These are phyloP conservation scores for Rhexocercosporidium sp. DNA, from an alignment of 2,329 filamentous ascomycete species.

Conservation along the genomic window DNA sequence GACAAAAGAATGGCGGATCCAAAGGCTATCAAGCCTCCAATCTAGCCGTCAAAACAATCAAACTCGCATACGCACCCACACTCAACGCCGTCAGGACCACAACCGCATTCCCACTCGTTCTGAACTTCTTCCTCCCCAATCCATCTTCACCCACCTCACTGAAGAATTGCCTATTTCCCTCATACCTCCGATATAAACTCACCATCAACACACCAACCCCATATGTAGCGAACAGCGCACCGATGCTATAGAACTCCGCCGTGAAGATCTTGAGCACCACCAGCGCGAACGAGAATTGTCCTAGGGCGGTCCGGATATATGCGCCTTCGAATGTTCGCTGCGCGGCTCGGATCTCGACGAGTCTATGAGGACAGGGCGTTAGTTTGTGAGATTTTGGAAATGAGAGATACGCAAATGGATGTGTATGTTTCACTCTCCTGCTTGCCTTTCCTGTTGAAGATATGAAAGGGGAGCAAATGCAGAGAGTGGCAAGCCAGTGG, in stretches of 20 bases:
- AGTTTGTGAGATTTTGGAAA: conserved; percentile 8
- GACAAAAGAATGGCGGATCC: background rate
- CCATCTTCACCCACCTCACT: conserved; percentile 50
- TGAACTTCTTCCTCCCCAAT: conserved; percentile 59
- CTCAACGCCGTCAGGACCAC: conserved; percentile 61
- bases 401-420: background rate
- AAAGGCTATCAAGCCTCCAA: conserved; percentile 30
- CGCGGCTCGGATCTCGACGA: conserved; percentile 92
- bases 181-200: conserved; percentile 82
- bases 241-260: conserved; percentile 93
- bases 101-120: conserved; percentile 68
- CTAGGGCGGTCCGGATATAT: conserved; percentile 92
- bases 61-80: conserved; percentile 59
- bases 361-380: conserved; percentile 44
- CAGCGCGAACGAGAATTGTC: conserved; percentile 93
- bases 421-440: background rate
- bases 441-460: background rate
- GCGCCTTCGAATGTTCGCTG: conserved; percentile 97
- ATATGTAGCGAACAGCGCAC: conserved; percentile 93
- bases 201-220: conserved; percentile 84
- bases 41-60: conserved; percentile 60
- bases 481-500: conserved; percentile 3
- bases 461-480: too few species aligned
- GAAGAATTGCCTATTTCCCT: conserved; percentile 96
- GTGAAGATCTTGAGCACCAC: conserved; percentile 98